A percentile compares a stretch with the other conserved stretches of the same genome.
Evolutionary conservation across 306 rosid genomes (phyloP).

Genomic region (Luffa aegyptiaca): DNA sequence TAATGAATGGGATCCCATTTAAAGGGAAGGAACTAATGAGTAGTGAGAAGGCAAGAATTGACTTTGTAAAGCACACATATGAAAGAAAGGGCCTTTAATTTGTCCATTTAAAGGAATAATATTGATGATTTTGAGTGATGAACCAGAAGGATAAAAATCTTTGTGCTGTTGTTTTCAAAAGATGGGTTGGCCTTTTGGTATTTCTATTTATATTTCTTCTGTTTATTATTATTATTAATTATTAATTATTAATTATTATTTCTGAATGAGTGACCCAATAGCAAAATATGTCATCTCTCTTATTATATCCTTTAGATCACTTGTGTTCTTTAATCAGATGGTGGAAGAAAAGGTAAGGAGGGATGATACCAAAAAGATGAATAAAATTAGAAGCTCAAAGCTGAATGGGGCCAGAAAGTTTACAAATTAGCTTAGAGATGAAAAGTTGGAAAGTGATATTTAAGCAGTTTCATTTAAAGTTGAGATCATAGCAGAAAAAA

Average conservation of each 20-base stretch:
- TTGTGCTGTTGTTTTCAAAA: not conserved
- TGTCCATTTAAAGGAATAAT: not conserved
- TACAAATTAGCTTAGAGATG: not conserved
- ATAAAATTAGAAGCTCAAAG: not conserved
- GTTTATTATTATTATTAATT: no score
- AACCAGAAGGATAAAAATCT: not conserved
- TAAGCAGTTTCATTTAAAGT: slow-evolving; percentile 21
- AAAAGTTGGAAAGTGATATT: not conserved
- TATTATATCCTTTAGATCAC: not conserved
- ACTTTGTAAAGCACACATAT: not conserved
- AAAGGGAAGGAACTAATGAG: not conserved
- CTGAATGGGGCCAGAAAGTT: not conserved
- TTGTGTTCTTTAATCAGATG: not conserved
- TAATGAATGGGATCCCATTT: no score
- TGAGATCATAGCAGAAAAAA: slow-evolving; percentile 35
- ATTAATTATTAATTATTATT: no score
- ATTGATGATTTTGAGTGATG: no score
- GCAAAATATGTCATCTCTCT: no score
- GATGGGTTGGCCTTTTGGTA: no score
- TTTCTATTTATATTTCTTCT: no score
- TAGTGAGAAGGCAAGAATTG: not conserved
- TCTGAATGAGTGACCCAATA: no score
- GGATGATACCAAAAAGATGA: not conserved
- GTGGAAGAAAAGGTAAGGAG: not conserved
- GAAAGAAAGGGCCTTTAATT: not conserved